Percentiles rank a stretch among this genome's conserved stretches.
phyloP scores from a whole-genome alignment of 192 early-diverging fungal genomes.

The Entomortierella lignicola region DNA sequence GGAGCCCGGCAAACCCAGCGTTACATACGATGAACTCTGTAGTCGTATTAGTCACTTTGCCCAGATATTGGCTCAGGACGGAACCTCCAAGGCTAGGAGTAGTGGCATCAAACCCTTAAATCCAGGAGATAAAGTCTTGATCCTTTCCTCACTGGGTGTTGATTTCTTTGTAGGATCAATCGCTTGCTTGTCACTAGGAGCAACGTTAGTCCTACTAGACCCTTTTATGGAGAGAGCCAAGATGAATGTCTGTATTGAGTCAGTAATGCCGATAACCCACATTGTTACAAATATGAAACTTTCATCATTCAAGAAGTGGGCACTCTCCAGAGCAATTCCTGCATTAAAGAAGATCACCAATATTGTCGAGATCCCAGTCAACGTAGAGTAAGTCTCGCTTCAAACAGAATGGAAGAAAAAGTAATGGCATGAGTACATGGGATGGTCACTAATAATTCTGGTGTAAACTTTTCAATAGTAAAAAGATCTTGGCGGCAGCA shows the following conservation, averaged over 20 bases:
- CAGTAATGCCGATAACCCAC: slow-evolving; percentile 44
- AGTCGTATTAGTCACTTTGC: slow-evolving; percentile 51
- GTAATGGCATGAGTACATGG: too few species aligned
- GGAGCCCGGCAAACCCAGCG: slow-evolving; percentile 35
- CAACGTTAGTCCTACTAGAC: slow-evolving; percentile 43
- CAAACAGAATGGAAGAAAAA: neutral
- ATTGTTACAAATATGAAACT: slow-evolving; percentile 55
- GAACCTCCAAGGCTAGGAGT: slow-evolving; percentile 10
- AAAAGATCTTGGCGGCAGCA: slow-evolving; percentile 18
- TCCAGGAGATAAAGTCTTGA: slow-evolving; percentile 46
- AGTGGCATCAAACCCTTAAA: slow-evolving; percentile 17
- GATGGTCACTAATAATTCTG: neutral
- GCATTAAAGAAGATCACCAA: slow-evolving; percentile 49
- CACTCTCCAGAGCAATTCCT: slow-evolving; percentile 45
- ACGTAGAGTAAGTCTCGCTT: slow-evolving; percentile 34
- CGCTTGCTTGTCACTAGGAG: slow-evolving; percentile 38
- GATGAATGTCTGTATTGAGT: slow-evolving; percentile 54
- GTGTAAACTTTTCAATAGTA: slow-evolving; percentile 13
- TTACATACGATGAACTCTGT: slow-evolving; percentile 47
- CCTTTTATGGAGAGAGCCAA: slow-evolving; percentile 55
- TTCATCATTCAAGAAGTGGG: slow-evolving; percentile 50
- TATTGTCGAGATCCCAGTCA: slow-evolving; percentile 45
- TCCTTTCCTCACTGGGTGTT: slow-evolving; percentile 45
- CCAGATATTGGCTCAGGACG: slow-evolving; percentile 32
- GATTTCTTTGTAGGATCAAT: slow-evolving; percentile 53